phyloP scores from a whole-genome alignment of 2,329 filamentous ascomycete species.

The Talaromyces pinophilus region DNA sequence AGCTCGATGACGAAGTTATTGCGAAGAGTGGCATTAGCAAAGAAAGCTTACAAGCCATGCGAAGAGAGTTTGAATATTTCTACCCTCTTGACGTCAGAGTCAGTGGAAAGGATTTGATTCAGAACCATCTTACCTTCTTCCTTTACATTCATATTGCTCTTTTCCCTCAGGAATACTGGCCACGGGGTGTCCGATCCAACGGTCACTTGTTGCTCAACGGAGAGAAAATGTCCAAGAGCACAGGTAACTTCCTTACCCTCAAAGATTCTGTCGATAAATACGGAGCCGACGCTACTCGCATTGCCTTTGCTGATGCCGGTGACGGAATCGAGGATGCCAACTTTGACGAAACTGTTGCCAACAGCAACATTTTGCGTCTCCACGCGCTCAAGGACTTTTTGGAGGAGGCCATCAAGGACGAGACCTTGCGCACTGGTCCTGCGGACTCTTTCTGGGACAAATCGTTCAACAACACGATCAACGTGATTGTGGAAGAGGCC shows the following conservation, averaged over 20 bases:
- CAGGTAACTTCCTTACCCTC: constrained; percentile 94
- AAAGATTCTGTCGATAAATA: constrained; percentile 86
- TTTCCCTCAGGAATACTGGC: constrained; percentile 88
- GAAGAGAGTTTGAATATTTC: constrained; percentile 93
- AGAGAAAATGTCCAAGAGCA: constrained; percentile 98
- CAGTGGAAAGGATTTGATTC: constrained; percentile 89
- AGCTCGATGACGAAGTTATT: constrained; percentile 66
- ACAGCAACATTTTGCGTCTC: constrained; percentile 84
- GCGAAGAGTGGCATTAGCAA: constrained; percentile 69
- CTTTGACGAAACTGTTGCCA: constrained; percentile 93
- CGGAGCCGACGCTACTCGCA: constrained; percentile 86
- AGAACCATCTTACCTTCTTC: constrained; percentile 94
- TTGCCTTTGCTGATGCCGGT: constrained; percentile 90
- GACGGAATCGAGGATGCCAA: constrained; percentile 95
- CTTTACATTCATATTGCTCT: constrained; percentile 91
- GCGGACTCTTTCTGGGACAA: constrained; percentile 79
- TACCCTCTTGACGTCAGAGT: constrained; percentile 88
- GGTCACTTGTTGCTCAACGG: constrained; percentile 93
- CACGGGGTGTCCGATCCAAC: constrained; percentile 79
- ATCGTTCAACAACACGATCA: constrained; percentile 92
- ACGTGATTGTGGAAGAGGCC: constrained; percentile 75
- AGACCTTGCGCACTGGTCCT: constrained; percentile 73
- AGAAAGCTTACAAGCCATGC: constrained; percentile 74
- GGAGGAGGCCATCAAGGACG: constrained; percentile 75
- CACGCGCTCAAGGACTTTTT: constrained; percentile 87